Evolutionary conservation across 495 filamentous ascomycete genomes (phyloP).

Genomic region (Hyaloscypha finlandica): DNA sequence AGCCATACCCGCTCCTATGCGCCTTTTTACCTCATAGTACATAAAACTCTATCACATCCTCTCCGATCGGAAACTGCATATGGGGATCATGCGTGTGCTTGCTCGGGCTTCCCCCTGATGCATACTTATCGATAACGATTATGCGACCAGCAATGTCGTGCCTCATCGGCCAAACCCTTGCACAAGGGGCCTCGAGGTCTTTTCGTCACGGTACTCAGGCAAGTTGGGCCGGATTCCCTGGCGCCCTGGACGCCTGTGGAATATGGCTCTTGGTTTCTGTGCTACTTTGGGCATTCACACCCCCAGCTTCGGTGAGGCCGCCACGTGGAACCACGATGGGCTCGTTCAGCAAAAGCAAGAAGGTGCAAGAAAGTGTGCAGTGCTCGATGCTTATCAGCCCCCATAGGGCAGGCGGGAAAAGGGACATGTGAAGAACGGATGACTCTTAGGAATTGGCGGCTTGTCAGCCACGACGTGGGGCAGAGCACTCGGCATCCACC

Average conservation of each 20-base stretch:
- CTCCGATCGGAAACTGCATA: background rate
- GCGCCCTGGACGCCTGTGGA: background rate
- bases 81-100: background rate
- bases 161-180: slow-evolving; percentile 8
- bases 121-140: slow-evolving; percentile 12
- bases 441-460: slow-evolving; percentile 22
- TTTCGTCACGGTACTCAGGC: background rate
- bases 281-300: background rate
- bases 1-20: background rate
- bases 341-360: background rate
- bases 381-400: slow-evolving; percentile 11
- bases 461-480: slow-evolving; percentile 21
- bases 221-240: background rate
- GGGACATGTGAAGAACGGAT: slow-evolving; percentile 17
- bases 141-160: slow-evolving; percentile 14
- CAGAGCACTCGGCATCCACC: background rate
- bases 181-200: background rate
- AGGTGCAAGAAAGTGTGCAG: background rate
- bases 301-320: background rate
- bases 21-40: background rate
- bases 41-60: background rate
- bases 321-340: background rate
- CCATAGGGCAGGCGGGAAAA: slow-evolving; percentile 12
- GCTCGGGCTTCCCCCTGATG: background rate
- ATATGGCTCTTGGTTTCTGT: background rate